Evolutionary conservation across 2,329 filamentous ascomycete genomes (phyloP), one percentile per base, ranked within the genome.

Genomic region (Acarospora socialis): DNA sequence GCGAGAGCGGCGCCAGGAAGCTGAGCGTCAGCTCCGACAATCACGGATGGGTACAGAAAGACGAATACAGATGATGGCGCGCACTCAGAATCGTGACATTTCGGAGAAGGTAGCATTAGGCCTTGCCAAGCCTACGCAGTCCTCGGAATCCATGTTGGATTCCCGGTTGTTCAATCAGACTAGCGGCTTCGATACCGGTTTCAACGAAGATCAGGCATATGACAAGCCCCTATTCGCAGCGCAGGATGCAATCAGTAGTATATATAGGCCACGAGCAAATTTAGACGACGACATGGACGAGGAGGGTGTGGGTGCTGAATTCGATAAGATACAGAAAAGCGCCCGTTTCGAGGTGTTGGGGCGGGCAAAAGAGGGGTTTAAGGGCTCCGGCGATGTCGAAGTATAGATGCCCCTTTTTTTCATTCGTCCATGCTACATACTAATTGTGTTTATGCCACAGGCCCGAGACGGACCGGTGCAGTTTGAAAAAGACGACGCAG

Each of bases 161-260:
- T 92, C 84, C 2, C 70, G 90, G 23, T 60, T 98, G 18, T 98
- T 98, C 60, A 94, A 95, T 58, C 83, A 92, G 58, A 79, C 76
- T 4, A 86, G 80, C 46, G 90, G 90, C 0, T 92, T 98, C 52
- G 78, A 84, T 45, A 71, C 76, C 32, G 90, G 87, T 1, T 84
- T 94, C 67, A 98, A 98, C 55, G 90, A 98, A 55, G 90, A 98
- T 54, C 90, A 98, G 50, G 75, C 77, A 0, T 98, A 95, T 60
- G 90, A 95, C 55, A 95, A 95, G 59, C 90, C 90, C 13, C 64
- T 98, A 5, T 98, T 98, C 53, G 86, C 86, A 1, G 87, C 90
- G 9, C 84, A 94, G 52, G 87, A 95, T 51, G 87, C 83, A 6
- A 83, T 94, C 47, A 90, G 73, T 59, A 87, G 77, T 53, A 95